phyloP scores from a whole-genome alignment of 805 yeast species.

The Starmera pachycereana region DNA sequence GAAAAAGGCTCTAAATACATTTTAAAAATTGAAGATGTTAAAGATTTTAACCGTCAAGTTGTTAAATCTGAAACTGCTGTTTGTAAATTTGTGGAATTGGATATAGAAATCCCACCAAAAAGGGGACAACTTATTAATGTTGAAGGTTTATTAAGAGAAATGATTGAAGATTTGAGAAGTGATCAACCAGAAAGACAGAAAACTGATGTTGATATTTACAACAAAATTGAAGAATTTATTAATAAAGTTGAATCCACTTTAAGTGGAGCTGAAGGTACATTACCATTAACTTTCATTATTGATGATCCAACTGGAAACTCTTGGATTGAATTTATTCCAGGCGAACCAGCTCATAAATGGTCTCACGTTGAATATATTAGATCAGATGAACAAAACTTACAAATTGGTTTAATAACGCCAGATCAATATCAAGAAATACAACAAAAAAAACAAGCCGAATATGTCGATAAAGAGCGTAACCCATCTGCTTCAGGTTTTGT shows the following conservation, averaged over 20 bases:
- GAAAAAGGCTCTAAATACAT: conserved; percentile 75
- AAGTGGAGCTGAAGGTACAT: conserved; percentile 52
- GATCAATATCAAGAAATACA: conserved; percentile 37
- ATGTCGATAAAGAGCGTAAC: conserved; percentile 17
- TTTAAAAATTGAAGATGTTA: conserved; percentile 53
- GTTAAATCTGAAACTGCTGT: conserved; percentile 83
- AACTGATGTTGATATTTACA: conserved; percentile 63
- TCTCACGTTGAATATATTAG: conserved; percentile 71
- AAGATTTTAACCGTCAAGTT: conserved; percentile 82
- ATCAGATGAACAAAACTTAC: conserved; percentile 80
- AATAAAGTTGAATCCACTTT: conserved; percentile 47
- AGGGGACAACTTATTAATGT: conserved; percentile 88
- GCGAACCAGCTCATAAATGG: conserved; percentile 87
- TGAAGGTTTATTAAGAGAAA: conserved; percentile 80
- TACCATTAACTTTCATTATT: conserved; percentile 69
- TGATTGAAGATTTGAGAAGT: conserved; percentile 65
- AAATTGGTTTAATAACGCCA: conserved; percentile 65
- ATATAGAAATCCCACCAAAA: conserved; percentile 91
- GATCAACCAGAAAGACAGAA: conserved; percentile 78
- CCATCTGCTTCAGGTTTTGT: conserved; percentile 47
- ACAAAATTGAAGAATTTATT: conserved; percentile 65
- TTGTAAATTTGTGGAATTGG: conserved; percentile 73
- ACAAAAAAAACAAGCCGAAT: conserved; percentile 13
- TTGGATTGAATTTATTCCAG: conserved; percentile 85
- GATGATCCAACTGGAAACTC: conserved; percentile 98